phyloP scores from a whole-genome alignment of 306 rosid species.

The Casuarina equisetifolia region DNA sequence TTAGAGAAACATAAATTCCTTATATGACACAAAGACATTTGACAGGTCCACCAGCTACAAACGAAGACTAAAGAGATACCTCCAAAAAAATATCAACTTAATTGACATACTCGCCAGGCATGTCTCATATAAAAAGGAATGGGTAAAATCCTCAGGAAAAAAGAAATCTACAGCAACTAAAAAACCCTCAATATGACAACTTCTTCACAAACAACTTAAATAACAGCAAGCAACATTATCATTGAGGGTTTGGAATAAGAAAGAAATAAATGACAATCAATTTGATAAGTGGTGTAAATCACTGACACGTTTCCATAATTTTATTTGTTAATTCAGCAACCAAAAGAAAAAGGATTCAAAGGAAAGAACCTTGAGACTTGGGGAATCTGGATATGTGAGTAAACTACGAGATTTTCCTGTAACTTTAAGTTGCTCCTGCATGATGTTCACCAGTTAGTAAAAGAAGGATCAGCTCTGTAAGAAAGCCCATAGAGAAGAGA shows the following conservation, averaged over 20 bases:
- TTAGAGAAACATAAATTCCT: not conserved
- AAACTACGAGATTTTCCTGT: slow-evolving; percentile 54
- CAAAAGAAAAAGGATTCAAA: slow-evolving; percentile 9
- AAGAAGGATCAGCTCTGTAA: slow-evolving; percentile 21
- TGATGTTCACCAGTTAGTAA: slow-evolving; percentile 25
- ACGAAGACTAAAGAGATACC: not conserved
- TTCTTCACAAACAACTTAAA: not conserved
- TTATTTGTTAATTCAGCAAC: slow-evolving; percentile 9
- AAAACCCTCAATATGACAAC: not conserved
- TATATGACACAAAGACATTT: no score
- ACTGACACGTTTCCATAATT: not conserved
- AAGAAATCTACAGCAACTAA: not conserved
- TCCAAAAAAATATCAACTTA: not conserved
- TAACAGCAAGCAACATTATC: not conserved
- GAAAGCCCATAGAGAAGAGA: slow-evolving; percentile 2
- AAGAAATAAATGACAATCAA: not conserved
- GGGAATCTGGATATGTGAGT: slow-evolving; percentile 47
- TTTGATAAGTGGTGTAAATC: not conserved
- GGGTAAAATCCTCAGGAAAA: not conserved
- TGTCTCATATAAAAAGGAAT: not conserved
- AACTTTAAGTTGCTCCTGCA: slow-evolving; percentile 61
- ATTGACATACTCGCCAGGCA: not conserved
- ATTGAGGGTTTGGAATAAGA: not conserved
- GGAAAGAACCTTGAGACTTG: slow-evolving; percentile 22
- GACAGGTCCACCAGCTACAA: not conserved